phyloP scores from a whole-genome alignment of 306 rosid species.

The Vigna reflexopilosa region DNA sequence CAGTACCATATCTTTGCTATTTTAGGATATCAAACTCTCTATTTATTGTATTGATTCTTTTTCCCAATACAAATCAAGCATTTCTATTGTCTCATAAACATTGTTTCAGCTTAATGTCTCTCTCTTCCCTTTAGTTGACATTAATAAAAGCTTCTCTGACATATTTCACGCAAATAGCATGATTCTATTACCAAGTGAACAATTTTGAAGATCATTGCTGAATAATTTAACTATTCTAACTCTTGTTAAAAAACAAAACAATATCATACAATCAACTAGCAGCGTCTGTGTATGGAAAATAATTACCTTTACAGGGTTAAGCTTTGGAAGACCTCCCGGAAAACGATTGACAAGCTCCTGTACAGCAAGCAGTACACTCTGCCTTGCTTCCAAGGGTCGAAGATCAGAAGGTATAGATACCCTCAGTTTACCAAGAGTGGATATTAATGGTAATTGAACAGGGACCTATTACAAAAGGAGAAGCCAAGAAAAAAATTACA shows the following conservation, averaged over 20 bases:
- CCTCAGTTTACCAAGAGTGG: conserved; percentile 87
- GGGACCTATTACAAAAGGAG: conserved; percentile 73
- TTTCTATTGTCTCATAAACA: too few species aligned
- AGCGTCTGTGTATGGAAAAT: conserved; percentile 31
- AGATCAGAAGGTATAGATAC: conserved; percentile 88
- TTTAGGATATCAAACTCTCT: too few species aligned
- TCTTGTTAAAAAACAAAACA: conserved; percentile 24
- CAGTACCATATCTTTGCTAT: too few species aligned
- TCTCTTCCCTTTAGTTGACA: too few species aligned
- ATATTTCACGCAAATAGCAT: not conserved
- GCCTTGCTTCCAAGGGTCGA: conserved; percentile 95
- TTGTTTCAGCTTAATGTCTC: too few species aligned
- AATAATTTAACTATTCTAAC: not conserved
- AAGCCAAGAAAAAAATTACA: conserved; percentile 30
- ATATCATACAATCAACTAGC: conserved; percentile 36
- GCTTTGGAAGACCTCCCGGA: conserved; percentile 95
- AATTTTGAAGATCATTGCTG: conserved; percentile 16
- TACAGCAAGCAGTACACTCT: conserved; percentile 88
- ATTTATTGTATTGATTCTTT: too few species aligned
- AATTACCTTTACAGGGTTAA: conserved; percentile 89
- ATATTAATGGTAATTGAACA: conserved; percentile 84
- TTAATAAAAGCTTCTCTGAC: not conserved
- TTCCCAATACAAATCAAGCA: too few species aligned
- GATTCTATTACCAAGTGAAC: conserved; percentile 1
- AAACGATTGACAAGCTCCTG: conserved; percentile 89